phyloP scores from a whole-genome alignment of 2,329 filamentous ascomycete genomes.

The Ceratocystiopsis brevicomis region DNA sequence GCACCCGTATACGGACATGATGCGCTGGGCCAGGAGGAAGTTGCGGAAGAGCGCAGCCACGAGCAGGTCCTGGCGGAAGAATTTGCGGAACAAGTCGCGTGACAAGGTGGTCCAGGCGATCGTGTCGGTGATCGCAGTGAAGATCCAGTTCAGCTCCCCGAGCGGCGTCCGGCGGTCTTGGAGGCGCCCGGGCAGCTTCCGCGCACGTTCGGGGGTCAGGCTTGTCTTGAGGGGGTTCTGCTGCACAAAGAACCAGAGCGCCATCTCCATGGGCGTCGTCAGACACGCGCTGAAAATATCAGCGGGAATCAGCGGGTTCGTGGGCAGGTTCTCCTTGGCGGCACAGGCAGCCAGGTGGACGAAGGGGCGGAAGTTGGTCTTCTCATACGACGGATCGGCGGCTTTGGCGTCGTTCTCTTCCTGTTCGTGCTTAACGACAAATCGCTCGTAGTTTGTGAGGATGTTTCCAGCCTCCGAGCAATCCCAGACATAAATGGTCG shows the following conservation, averaged over 20 bases:
- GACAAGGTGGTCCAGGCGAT: constrained; percentile 96
- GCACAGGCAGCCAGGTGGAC: constrained; percentile 88
- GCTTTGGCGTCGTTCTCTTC: constrained; percentile 63
- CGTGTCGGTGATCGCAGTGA: constrained; percentile 95
- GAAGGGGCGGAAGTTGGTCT: constrained; percentile 48
- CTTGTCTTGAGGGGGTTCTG: constrained; percentile 61
- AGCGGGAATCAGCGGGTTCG: constrained; percentile 79
- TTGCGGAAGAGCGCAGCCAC: constrained; percentile 96
- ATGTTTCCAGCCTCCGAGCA: constrained; percentile 95
- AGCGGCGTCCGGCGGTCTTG: constrained; percentile 86
- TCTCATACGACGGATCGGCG: constrained; percentile 66
- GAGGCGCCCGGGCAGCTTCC: constrained; percentile 74
- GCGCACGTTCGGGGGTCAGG: constrained; percentile 62
- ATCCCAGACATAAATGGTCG: constrained; percentile 93
- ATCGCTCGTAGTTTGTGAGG: constrained; percentile 81
- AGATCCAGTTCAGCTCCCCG: constrained; percentile 97
- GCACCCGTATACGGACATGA: constrained; percentile 93
- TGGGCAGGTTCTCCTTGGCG: constrained; percentile 80
- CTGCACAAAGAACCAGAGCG: constrained; percentile 84
- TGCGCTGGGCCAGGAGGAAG: constrained; percentile 79
- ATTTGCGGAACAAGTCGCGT: constrained; percentile 80
- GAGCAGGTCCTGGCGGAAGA: constrained; percentile 95
- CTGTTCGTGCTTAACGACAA: constrained; percentile 84
- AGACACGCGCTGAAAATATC: constrained; percentile 93
- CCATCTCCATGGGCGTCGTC: constrained; percentile 95